Percentiles rank a stretch among this genome's conserved stretches.
phyloP scores from a whole-genome alignment of 768 basidiomycete species.

The Collybia sordida region DNA sequence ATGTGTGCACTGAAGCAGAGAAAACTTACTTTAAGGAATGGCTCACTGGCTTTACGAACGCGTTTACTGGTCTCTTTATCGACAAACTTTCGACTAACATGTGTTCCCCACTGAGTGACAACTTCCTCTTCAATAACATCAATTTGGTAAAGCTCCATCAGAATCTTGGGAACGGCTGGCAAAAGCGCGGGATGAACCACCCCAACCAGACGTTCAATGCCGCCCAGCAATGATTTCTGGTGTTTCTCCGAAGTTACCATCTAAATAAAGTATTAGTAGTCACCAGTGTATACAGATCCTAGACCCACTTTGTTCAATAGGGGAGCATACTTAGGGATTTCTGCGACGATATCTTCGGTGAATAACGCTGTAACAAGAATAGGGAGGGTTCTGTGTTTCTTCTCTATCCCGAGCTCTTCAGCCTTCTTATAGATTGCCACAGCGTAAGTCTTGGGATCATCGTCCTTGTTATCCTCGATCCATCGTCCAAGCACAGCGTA shows the following conservation, averaged over 20 bases:
- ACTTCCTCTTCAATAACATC: conserved; percentile 94
- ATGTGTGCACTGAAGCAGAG: conserved; percentile 4
- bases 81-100: conserved; percentile 95
- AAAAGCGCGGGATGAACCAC: conserved; percentile 71
- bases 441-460: conserved; percentile 49
- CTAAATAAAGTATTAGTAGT: conserved; percentile 35
- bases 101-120: conserved; percentile 90
- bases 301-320: conserved; percentile 73
- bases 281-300: not conserved
- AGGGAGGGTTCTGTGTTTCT: conserved; percentile 89
- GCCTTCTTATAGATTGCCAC: conserved; percentile 85
- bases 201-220: conserved; percentile 85
- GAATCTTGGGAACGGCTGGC: conserved; percentile 77
- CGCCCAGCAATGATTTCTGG: conserved; percentile 92
- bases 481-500: conserved; percentile 82
- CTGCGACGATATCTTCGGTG: conserved; percentile 63
- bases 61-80: conserved; percentile 95
- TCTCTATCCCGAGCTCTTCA: conserved; percentile 88
- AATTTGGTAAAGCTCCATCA: conserved; percentile 92
- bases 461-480: conserved; percentile 71
- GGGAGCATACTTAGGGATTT: conserved; percentile 64
- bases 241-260: conserved; percentile 92
- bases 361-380: conserved; percentile 86
- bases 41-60: conserved; percentile 93
- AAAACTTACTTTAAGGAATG: conserved; percentile 80